Evolutionary conservation across 2,329 filamentous ascomycete species (phyloP).

Genomic region (Botrytis cinerea): DNA sequence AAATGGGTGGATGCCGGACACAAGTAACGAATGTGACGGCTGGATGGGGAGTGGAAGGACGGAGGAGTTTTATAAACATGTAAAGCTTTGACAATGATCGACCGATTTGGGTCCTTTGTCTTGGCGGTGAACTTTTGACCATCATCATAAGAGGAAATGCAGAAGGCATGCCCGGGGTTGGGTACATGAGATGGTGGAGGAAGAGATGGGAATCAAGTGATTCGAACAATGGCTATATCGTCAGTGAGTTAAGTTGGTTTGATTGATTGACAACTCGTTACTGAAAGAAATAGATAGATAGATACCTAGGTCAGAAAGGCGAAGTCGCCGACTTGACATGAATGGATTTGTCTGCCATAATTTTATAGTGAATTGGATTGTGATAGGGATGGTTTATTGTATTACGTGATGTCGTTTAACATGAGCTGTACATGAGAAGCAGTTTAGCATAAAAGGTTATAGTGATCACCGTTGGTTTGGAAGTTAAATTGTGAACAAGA

Average conservation of each 20-base stretch:
- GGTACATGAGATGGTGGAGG: not conserved
- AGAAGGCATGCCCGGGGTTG: slow-evolving; percentile 19
- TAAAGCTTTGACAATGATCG: slow-evolving; percentile 28
- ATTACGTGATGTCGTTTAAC: not conserved
- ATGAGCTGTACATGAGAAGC: not conserved
- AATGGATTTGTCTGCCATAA: slow-evolving; percentile 19
- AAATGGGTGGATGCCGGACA: slow-evolving; percentile 26
- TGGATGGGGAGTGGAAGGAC: slow-evolving; percentile 12
- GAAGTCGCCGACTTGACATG: slow-evolving; percentile 21
- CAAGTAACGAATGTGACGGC: not conserved
- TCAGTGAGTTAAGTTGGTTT: not conserved
- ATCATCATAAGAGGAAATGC: slow-evolving; percentile 18
- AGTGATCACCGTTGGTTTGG: not conserved
- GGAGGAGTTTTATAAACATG: slow-evolving; percentile 19
- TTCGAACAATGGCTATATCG: slow-evolving; percentile 14
- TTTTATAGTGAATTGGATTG: not conserved
- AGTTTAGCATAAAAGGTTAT: not conserved
- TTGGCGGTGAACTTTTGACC: slow-evolving; percentile 21
- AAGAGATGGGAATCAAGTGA: slow-evolving; percentile 24
- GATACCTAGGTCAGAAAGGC: slow-evolving; percentile 20
- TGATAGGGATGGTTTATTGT: not conserved
- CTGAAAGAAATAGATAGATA: slow-evolving; percentile 20
- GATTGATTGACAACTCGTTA: not conserved
- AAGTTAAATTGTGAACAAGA: not conserved
- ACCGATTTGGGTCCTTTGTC: slow-evolving; percentile 33